Evolutionary conservation across 306 rosid genomes (phyloP).

Genomic region (Malus fusca): DNA sequence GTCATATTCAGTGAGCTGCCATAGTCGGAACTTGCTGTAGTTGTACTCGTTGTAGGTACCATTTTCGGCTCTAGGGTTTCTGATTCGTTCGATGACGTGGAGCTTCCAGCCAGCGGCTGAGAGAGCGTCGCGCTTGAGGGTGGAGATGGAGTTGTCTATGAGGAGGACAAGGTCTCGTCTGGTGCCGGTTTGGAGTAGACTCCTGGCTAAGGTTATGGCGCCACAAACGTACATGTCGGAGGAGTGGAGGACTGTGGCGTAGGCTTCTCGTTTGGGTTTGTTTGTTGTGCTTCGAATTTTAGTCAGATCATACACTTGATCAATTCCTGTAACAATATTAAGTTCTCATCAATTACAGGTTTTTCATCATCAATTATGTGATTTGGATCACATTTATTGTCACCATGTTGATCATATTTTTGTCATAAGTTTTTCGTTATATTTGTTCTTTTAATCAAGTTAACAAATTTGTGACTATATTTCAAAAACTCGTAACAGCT

Average conservation of each 20-base stretch:
- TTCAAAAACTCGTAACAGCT: background rate
- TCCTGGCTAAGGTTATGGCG: constrained; percentile 73
- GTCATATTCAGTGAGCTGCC: constrained; percentile 80
- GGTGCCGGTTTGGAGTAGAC: constrained; percentile 65
- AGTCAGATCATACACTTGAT: constrained; percentile 57
- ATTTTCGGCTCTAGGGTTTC: constrained; percentile 63
- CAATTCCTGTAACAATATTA: constrained; percentile 39
- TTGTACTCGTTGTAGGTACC: constrained; percentile 84
- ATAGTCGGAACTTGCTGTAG: constrained; percentile 86
- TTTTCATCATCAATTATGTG: background rate
- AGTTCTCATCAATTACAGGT: background rate
- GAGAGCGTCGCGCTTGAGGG: constrained; percentile 44
- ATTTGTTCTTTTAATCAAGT: background rate
- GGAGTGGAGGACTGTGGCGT: constrained; percentile 80
- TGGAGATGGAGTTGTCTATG: constrained; percentile 60
- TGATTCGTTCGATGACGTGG: constrained; percentile 56
- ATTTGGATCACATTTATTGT: too few species aligned
- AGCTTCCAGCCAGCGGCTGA: constrained; percentile 64
- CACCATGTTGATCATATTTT: too few species aligned
- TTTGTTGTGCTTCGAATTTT: constrained; percentile 35
- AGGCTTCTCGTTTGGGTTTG: constrained; percentile 62
- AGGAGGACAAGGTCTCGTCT: constrained; percentile 76
- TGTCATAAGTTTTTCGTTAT: background rate
- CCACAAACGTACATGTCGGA: constrained; percentile 76
- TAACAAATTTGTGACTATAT: too few species aligned